Evolutionary conservation across 2,329 filamentous ascomycete genomes (phyloP).

Genomic region (Ceratocystis harringtonii): DNA sequence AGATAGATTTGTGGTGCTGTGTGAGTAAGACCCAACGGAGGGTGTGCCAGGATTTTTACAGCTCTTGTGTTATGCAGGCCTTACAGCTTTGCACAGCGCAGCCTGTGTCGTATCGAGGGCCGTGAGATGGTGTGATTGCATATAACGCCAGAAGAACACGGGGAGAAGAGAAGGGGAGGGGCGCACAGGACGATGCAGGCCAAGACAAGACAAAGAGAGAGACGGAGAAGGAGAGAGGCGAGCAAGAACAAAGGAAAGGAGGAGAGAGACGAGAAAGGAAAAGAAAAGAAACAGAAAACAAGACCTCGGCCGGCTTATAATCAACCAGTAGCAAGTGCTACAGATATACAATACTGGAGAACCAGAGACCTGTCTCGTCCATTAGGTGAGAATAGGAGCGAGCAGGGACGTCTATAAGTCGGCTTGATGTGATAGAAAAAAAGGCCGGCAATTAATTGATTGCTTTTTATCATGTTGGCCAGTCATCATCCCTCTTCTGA

Average conservation of each 20-base stretch:
- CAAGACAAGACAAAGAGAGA: background rate
- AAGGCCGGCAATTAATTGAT: background rate
- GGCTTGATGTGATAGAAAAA: background rate
- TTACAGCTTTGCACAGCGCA: background rate
- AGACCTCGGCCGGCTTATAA: background rate
- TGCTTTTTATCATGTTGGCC: background rate
- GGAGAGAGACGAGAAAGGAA: background rate
- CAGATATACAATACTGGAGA: background rate
- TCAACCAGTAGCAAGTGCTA: background rate
- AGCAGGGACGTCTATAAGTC: slow-evolving; percentile 3
- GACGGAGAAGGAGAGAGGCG: background rate
- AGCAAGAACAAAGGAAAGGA: background rate
- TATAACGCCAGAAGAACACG: background rate
- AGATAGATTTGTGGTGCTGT: too few relatives aligned
- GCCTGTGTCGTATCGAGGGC: background rate
- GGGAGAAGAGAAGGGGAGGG: background rate
- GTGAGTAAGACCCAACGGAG: too few relatives aligned
- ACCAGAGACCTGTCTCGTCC: background rate
- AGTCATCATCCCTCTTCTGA: too few relatives aligned
- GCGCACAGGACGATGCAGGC: background rate
- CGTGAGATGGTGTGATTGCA: background rate
- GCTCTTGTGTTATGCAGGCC: background rate
- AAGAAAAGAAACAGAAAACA: background rate
- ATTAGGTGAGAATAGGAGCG: background rate
- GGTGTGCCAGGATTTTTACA: background rate